phyloP scores from a whole-genome alignment of 2,329 filamentous ascomycete genomes.

The Ophiocordyceps sinensis region DNA sequence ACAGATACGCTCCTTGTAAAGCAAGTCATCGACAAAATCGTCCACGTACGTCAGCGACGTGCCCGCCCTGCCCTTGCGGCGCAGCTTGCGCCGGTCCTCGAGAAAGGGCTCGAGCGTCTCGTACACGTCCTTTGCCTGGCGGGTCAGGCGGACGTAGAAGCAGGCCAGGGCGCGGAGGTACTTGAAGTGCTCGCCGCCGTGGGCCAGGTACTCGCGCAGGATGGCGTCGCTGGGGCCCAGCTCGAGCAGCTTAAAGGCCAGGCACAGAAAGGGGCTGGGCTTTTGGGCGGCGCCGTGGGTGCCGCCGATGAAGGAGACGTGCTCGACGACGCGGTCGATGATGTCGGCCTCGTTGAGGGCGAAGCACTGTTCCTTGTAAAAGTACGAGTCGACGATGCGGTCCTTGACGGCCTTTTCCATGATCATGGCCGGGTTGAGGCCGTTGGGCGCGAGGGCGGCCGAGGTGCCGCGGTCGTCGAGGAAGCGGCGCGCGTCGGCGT shows the following conservation, averaged over 20 bases:
- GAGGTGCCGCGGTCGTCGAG: conserved; percentile 82
- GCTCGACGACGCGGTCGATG: conserved; percentile 76
- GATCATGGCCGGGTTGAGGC: conserved; percentile 86
- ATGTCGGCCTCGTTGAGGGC: conserved; percentile 74
- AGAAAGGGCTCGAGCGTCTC: conserved; percentile 67
- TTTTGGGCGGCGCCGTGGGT: conserved; percentile 75
- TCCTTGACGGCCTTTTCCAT: conserved; percentile 94
- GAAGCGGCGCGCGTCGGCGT: conserved; percentile 67
- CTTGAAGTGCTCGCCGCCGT: conserved; percentile 63
- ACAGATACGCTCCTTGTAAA: conserved; percentile 80
- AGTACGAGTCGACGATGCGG: conserved; percentile 88
- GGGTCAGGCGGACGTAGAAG: conserved; percentile 87
- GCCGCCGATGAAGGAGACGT: conserved; percentile 71
- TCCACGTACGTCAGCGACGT: conserved; percentile 64
- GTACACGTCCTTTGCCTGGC: conserved; percentile 71
- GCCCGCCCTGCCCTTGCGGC: conserved; percentile 59
- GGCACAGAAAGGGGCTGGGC: conserved; percentile 82
- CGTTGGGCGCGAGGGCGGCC: conserved; percentile 63
- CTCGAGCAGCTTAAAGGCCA: conserved; percentile 89
- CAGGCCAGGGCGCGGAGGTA: conserved; percentile 81
- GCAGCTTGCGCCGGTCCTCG: conserved; percentile 70
- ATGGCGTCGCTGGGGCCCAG: conserved; percentile 68
- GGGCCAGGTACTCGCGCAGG: conserved; percentile 63
- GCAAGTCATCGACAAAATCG: conserved; percentile 82
- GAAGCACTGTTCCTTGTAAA: conserved; percentile 98